Percentiles rank a stretch among this genome's conserved stretches.
Conservation (phyloP, 2,329 filamentous ascomycete genomes). For the Colletotrichum sublineola region DNA sequence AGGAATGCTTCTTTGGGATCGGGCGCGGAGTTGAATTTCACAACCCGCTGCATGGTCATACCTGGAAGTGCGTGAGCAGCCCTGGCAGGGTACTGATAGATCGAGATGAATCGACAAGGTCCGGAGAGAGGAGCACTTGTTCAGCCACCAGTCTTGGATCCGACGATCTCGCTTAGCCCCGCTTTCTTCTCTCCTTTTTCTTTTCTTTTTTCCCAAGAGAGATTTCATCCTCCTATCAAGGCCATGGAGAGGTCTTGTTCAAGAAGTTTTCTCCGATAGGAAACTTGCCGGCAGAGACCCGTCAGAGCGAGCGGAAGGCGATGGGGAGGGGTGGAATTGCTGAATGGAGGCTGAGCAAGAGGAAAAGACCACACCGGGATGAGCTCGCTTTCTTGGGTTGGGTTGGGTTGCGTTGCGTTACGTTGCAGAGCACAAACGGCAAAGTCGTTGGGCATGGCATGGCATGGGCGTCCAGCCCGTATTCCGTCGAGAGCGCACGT, state of each 20-base stretch:
- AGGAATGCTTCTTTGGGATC: conserved; percentile 18
- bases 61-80: conserved; percentile 27
- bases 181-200: too few relatives aligned
- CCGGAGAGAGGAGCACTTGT: conserved; percentile 9
- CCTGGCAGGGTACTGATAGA: conserved; percentile 26
- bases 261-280: conserved; percentile 29
- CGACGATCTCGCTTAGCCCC: conserved; percentile 32
- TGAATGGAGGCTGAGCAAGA: too few relatives aligned
- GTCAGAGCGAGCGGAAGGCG: conserved; percentile 3
- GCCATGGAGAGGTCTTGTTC: conserved; percentile 17
- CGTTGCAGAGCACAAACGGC: conserved; percentile 13
- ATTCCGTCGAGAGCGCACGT: conserved; percentile 21
- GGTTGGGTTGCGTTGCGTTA: not conserved
- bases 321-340: conserved; percentile 12
- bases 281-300: conserved; percentile 19
- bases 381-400: conserved; percentile 20
- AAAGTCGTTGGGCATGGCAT: conserved; percentile 7
- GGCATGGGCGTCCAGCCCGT: conserved; percentile 5
- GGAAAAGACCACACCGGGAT: conserved; percentile 4
- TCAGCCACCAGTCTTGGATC: conserved; percentile 27
- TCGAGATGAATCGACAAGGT: conserved; percentile 38
- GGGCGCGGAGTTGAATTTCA: conserved; percentile 28
- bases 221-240: not conserved
- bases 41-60: conserved; percentile 29
- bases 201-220: not conserved